phyloP scores from a whole-genome alignment of 176 grass and related monocot genomes.

The Stipa capillata region DNA sequence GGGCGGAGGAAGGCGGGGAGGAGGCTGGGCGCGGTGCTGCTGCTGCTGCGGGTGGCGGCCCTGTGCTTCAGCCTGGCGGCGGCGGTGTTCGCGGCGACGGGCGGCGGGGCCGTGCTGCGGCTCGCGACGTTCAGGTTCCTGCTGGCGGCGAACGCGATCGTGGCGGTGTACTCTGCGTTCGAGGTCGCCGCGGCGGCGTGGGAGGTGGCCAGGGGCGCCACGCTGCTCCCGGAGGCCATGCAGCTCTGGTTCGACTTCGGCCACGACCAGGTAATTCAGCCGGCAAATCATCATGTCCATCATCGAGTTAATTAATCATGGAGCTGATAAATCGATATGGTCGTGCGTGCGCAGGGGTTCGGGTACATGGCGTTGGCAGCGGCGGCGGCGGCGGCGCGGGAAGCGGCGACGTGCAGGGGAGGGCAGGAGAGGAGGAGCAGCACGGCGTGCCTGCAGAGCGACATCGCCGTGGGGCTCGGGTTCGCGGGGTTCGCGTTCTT shows the following conservation, averaged over 20 bases:
- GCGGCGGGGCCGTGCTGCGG: conserved; percentile 1
- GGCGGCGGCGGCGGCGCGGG: conserved; percentile 28
- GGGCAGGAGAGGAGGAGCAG: not conserved
- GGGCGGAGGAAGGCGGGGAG: not conserved
- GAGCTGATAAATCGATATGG: not conserved
- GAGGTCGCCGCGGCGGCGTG: conserved; percentile 45
- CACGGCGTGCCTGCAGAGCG: conserved; percentile 40
- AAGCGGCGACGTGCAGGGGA: conserved; percentile 17
- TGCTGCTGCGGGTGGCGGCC: conserved; percentile 8
- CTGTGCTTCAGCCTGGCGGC: conserved; percentile 15
- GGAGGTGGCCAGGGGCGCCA: conserved; percentile 49
- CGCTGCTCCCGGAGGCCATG: conserved; percentile 54
- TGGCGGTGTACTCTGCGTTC: conserved; percentile 61
- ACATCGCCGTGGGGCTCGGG: conserved; percentile 51
- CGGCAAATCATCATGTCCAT: too few relatives aligned
- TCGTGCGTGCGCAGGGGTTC: conserved; percentile 46
- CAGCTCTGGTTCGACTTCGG: conserved; percentile 96
- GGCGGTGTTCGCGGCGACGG: conserved; percentile 7
- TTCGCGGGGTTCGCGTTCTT: conserved; percentile 65
- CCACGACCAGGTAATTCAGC: conserved; percentile 91
- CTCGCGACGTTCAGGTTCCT: conserved; percentile 45
- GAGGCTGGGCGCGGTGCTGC: not conserved
- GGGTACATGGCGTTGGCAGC: conserved; percentile 61
- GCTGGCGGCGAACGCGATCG: conserved; percentile 71
- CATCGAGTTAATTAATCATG: not conserved